Evolutionary conservation across 257 asterid species (phyloP).

Genomic region (Nicotiana benthamiana): DNA sequence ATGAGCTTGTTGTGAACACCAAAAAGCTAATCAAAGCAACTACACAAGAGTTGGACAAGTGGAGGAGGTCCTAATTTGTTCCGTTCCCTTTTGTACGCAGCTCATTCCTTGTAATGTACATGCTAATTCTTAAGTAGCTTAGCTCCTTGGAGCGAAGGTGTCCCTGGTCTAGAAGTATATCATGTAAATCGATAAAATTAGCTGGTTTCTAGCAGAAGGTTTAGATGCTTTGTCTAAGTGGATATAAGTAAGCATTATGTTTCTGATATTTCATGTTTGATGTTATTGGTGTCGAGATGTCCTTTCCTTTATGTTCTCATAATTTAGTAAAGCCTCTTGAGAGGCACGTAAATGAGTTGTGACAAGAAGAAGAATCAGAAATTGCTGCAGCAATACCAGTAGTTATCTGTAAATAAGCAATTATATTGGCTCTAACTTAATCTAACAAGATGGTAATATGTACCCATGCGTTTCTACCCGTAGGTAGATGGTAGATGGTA

Average conservation of each 20-base stretch:
- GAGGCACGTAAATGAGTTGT: background rate
- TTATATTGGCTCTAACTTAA: background rate
- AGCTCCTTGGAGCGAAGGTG: background rate
- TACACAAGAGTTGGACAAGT: slow-evolving; percentile 37
- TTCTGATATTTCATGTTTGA: background rate
- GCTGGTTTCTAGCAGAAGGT: background rate
- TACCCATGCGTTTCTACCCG: background rate
- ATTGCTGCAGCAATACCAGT: background rate
- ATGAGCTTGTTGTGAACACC: slow-evolving; percentile 26
- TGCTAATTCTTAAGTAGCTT: background rate
- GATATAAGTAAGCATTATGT: background rate
- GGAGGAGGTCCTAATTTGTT: slow-evolving; percentile 15
- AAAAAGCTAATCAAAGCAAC: slow-evolving; percentile 31
- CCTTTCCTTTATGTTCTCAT: background rate
- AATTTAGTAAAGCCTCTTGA: no score
- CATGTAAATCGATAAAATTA: background rate
- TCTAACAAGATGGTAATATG: background rate
- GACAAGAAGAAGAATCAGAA: background rate
- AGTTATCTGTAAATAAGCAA: background rate
- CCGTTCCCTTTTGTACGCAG: background rate
- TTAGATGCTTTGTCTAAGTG: background rate
- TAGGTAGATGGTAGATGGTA: no score
- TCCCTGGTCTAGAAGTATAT: background rate
- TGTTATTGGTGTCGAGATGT: background rate
- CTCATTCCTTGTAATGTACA: background rate